Evolutionary conservation across 345 rosid species (phyloP).

Genomic region (Eutrema japonicum): DNA sequence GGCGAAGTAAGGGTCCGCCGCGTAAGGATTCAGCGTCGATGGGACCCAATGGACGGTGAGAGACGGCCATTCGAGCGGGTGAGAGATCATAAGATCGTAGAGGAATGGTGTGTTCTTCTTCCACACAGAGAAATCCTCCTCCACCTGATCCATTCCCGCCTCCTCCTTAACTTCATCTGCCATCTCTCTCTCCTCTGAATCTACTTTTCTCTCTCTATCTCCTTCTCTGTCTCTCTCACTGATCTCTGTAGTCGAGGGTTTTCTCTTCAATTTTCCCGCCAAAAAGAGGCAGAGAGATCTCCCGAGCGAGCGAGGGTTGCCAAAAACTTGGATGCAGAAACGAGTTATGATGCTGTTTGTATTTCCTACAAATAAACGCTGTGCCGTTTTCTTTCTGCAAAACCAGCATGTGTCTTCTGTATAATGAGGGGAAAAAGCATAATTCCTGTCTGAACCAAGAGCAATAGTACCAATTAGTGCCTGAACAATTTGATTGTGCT

Average conservation of each 20-base stretch:
- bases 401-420: not conserved
- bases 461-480: too few relatives aligned
- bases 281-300: not conserved
- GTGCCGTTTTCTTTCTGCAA: not conserved
- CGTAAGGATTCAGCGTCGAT: constrained; percentile 51
- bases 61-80: constrained; percentile 94
- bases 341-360: constrained; percentile 1
- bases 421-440: not conserved
- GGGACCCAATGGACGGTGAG: constrained; percentile 98
- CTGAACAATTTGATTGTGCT: too few relatives aligned
- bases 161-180: constrained; percentile 60
- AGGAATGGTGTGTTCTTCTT: constrained; percentile 91
- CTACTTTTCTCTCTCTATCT: not conserved
- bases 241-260: constrained; percentile 6
- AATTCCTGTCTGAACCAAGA: too few relatives aligned
- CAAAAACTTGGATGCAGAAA: not conserved
- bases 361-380: not conserved
- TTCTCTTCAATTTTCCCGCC: constrained; percentile 41
- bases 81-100: constrained; percentile 84
- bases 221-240: not conserved
- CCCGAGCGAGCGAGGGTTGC: not conserved
- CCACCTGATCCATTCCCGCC: constrained; percentile 56
- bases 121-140: constrained; percentile 87
- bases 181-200: not conserved
- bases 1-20: constrained; percentile 54